Conservation (phyloP, 352 stramenopile genomes). For the Thalassiosira allenii region DNA sequence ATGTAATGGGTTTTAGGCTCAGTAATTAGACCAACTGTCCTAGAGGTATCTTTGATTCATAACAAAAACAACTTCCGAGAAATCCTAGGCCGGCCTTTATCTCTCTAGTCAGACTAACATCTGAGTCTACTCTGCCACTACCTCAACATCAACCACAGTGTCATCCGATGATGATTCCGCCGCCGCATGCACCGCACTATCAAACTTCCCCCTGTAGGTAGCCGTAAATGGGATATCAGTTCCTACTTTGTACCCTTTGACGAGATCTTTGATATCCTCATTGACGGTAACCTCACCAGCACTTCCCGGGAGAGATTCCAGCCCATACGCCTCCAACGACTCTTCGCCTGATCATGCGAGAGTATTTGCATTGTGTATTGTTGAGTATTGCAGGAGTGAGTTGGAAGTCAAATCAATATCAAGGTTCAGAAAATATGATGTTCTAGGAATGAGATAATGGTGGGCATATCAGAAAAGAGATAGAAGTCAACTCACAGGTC, state of each 20-base stretch:
- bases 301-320: constrained; percentile 72
- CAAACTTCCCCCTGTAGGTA: constrained; percentile 74
- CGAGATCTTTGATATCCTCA: constrained; percentile 78
- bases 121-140: constrained; percentile 22
- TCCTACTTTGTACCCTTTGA: constrained; percentile 80
- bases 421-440: no score
- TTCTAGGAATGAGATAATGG: no score
- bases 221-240: constrained; percentile 78
- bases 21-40: no score
- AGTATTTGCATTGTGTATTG: no score
- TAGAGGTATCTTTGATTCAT: no score
- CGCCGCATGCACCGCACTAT: constrained; percentile 32
- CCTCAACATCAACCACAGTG: constrained; percentile 63
- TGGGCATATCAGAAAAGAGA: no score
- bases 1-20: no score
- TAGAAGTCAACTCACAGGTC: constrained; percentile 81
- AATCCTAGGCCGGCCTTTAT: no score
- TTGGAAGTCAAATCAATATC: no score
- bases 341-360: constrained; percentile 39
- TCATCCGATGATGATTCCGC: constrained; percentile 14
- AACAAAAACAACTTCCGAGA: no score
- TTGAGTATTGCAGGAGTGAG: no score
- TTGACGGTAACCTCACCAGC: constrained; percentile 68
- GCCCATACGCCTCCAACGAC: constrained; percentile 77
- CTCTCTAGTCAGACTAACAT: no score